Evolutionary conservation across 768 basidiomycete genomes (phyloP).

Genomic region (Lactarius trivialis): DNA sequence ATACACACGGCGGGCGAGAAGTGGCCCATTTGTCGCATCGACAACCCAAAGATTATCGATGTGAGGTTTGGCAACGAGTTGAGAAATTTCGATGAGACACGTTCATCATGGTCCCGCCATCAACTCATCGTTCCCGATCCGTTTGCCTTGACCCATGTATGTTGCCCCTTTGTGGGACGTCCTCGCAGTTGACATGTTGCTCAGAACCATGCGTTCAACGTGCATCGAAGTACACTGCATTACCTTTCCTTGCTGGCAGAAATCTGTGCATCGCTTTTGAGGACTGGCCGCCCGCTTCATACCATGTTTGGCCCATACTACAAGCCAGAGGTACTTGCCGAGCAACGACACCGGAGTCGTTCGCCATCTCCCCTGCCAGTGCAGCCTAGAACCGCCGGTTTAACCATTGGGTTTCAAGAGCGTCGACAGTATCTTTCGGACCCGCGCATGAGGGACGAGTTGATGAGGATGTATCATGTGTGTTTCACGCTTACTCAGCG

Average conservation of each 20-base stretch:
- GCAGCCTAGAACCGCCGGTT: background rate
- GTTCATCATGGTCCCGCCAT: constrained; percentile 16
- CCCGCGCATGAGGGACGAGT: background rate
- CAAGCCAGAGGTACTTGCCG: constrained; percentile 4
- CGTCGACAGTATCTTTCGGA: background rate
- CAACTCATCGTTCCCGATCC: constrained; percentile 23
- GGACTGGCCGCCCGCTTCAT: constrained; percentile 4
- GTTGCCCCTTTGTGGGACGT: background rate
- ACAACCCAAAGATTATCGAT: background rate
- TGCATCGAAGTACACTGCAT: constrained; percentile 17
- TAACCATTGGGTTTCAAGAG: background rate
- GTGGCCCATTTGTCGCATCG: constrained; percentile 17
- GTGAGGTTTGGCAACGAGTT: constrained; percentile 2
- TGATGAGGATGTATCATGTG: constrained; percentile 12
- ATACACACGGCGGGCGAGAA: background rate
- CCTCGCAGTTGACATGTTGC: background rate
- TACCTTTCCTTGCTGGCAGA: constrained; percentile 15
- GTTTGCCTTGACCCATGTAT: constrained; percentile 18
- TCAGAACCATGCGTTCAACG: constrained; percentile 22
- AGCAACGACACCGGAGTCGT: constrained; percentile 1
- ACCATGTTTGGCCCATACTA: constrained; percentile 19
- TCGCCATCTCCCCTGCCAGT: background rate
- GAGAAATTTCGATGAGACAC: constrained; percentile 5
- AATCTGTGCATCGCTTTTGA: constrained; percentile 11
- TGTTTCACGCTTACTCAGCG: background rate